A percentile compares a stretch with the other conserved stretches of the same genome.
Conservation (phyloP, 1,139 yeast species). For the Candida pseudoviswanathii region DNA sequence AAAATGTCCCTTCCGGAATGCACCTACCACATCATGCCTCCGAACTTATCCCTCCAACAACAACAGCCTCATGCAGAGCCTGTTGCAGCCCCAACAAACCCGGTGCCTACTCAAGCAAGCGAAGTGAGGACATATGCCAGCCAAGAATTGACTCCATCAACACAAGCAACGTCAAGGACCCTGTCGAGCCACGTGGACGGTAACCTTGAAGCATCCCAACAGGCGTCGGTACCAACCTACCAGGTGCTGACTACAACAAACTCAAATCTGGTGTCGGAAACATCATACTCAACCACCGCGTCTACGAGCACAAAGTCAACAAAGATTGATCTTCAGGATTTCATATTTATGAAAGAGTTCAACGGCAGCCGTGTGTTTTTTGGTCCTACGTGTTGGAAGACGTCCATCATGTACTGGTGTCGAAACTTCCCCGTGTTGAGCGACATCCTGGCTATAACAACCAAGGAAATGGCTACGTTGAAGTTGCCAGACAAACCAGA, state of each 20-base stretch:
- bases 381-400: conserved; percentile 2
- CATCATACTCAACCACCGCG: not conserved
- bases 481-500: not conserved
- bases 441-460: not conserved
- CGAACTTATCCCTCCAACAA: not conserved
- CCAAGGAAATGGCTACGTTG: not conserved
- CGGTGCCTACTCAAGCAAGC: not conserved
- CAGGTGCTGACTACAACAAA: no score
- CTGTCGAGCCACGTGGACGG: no score
- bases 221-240: no score
- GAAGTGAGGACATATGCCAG: no score
- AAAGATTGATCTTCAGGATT: not conserved
- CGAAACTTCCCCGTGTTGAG: not conserved
- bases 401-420: not conserved
- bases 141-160: no score
- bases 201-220: no score
- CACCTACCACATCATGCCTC: not conserved
- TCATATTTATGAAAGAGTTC: not conserved
- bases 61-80: no score
- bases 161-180: no score
- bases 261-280: not conserved
- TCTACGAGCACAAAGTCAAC: not conserved
- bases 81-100: not conserved
- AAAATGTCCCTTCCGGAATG: not conserved
- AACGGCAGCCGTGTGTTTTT: not conserved